Base-by-base conservation (phyloP, 2,329 filamentous ascomycete genomes). In the Elsinoe perseae region DNA sequence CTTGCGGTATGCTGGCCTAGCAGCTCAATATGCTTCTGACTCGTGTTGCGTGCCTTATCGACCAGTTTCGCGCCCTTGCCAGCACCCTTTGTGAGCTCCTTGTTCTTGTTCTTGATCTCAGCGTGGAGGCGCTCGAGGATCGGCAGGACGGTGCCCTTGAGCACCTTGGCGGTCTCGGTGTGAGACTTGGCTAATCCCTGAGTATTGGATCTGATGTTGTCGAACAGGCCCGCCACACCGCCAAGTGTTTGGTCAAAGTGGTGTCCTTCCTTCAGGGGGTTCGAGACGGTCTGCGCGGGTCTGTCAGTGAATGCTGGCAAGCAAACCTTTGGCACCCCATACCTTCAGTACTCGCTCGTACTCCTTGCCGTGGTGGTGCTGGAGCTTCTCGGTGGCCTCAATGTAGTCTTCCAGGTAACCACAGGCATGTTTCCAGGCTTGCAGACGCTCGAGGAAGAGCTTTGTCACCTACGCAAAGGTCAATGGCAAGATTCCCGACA, bases 11-110 rank as follows among this genome's bases (percentile, higher is more conserved):
- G 84, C 73, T 93, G 87, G 36, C 89, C 91, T 1, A 98, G 83
- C 21, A 95, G 80, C 74, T 98, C 92, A 61, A 98, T 95, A 64
- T 96, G 89, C 76, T 95, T 96, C 75, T 98, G 92, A 0, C 92
- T 96, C 5, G 75, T 76, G 64, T 84, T 83, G 59, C 92, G 87
- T 7, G 89, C 84, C 76, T 95, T 96, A 60, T 95, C 89, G 20
- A 98, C 90, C 52, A 89, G 83, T 75, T 97, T 98, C 62, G 87
- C 83, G 14, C 85, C 82, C 77, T 95, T 95, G 59, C 84, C 81
- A 20, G 87, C 89, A 7, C 92, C 91, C 60, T 83, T 80, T 42
- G 81, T 79, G 50, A 98, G 80, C 73, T 96, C 91, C 77, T 97
- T 97, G 61, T 82, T 80, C 77, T 97, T 97, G 75, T 87, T 84